These are phyloP conservation scores for Paecilomyces dactylethromorphus DNA, from an alignment of 2,329 filamentous ascomycete genomes.

Conservation along the genomic window DNA sequence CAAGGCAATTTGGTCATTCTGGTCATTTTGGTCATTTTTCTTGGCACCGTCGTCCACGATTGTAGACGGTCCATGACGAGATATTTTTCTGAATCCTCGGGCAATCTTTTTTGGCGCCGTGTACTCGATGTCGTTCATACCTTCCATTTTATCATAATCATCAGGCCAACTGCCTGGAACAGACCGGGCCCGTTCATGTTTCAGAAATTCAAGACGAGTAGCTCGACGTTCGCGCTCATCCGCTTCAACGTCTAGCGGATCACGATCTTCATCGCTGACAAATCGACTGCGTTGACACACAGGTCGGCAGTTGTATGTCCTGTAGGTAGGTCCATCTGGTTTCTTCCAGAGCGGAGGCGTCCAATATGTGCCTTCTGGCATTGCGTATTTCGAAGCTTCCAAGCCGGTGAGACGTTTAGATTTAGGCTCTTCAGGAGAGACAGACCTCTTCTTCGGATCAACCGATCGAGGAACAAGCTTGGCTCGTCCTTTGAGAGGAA, in stretches of 20 bases:
- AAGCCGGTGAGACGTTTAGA: neutral
- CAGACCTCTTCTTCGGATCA: neutral
- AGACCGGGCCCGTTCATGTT: neutral
- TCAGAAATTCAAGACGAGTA: neutral
- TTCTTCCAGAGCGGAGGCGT: neutral
- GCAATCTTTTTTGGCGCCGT: neutral
- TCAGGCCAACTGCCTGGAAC: neutral
- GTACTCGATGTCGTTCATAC: neutral
- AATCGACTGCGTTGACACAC: neutral
- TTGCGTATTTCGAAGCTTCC: neutral
- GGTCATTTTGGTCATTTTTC: neutral
- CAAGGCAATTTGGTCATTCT: neutral
- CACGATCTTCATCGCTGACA: neutral
- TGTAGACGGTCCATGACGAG: neutral
- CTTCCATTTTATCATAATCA: neutral
- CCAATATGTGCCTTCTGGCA: neutral
- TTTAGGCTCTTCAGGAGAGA: neutral
- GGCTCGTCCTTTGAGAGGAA: neutral
- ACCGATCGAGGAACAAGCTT: neutral
- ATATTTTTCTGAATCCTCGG: neutral
- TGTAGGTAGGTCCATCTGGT: neutral
- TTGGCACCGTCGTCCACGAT: neutral
- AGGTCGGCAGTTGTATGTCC: neutral
- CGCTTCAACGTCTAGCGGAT: neutral
- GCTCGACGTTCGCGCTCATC: neutral